Evolutionary conservation across 805 yeast species (phyloP).

Genomic region (Candida morakotiae): DNA sequence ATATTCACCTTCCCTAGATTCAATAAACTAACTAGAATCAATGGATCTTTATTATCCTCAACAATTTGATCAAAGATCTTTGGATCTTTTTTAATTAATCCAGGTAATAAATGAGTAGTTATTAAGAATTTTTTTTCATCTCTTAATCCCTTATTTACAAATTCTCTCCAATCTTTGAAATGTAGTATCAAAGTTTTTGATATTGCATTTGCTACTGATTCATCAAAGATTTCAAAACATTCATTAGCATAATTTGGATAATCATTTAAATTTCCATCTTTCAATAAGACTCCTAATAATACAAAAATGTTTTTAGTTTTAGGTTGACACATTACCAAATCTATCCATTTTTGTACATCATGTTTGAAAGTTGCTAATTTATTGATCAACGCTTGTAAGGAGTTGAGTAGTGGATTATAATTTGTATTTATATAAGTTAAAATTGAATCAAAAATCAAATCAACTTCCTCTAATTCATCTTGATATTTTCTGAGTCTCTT

Average conservation of each 20-base stretch:
- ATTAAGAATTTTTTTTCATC: slow-evolving; percentile 37
- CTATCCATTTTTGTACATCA: slow-evolving; percentile 44
- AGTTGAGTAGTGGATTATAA: slow-evolving; percentile 66
- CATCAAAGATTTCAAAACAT: slow-evolving; percentile 51
- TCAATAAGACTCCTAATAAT: slow-evolving; percentile 53
- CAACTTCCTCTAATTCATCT: background rate
- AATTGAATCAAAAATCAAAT: slow-evolving; percentile 42
- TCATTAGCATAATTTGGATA: slow-evolving; percentile 45
- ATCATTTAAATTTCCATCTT: slow-evolving; percentile 35
- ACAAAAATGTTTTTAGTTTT: slow-evolving; percentile 57
- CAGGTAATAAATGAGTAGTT: slow-evolving; percentile 58
- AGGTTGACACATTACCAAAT: slow-evolving; percentile 35
- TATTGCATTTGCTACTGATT: slow-evolving; percentile 61
- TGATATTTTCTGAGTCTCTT: slow-evolving; percentile 31
- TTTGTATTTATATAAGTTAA: slow-evolving; percentile 70
- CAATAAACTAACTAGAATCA: slow-evolving; percentile 49
- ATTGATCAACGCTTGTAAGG: slow-evolving; percentile 55
- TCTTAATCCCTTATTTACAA: slow-evolving; percentile 32
- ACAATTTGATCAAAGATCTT: slow-evolving; percentile 19
- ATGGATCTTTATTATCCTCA: slow-evolving; percentile 24
- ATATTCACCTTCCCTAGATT: slow-evolving; percentile 56
- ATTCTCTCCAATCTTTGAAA: slow-evolving; percentile 44
- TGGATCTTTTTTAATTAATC: slow-evolving; percentile 52
- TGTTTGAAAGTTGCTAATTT: slow-evolving; percentile 40
- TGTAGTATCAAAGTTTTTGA: slow-evolving; percentile 43